A percentile compares a stretch with the other conserved stretches of the same genome.
phyloP scores from a whole-genome alignment of 345 rosid species.

The Turnera subulata region DNA sequence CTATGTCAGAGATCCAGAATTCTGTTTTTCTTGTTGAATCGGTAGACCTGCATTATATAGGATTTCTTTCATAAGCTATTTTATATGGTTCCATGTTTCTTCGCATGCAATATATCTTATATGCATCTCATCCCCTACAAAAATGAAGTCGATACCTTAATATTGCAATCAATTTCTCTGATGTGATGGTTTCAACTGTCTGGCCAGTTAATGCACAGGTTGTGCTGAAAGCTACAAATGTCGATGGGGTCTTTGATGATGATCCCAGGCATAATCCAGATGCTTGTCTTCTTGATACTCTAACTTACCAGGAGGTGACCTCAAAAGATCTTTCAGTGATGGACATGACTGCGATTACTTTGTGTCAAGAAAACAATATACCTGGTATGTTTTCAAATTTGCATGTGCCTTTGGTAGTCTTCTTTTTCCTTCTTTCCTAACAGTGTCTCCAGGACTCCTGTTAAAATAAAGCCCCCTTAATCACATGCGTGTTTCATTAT shows the following conservation, averaged over 20 bases:
- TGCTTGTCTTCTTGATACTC: constrained; percentile 68
- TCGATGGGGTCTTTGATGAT: constrained; percentile 83
- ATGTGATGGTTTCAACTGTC: constrained; percentile 10
- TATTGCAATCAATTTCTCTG: not conserved
- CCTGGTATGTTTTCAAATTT: constrained; percentile 52
- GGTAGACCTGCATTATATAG: no score
- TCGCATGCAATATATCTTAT: no score
- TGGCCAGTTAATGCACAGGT: constrained; percentile 85
- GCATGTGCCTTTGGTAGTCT: not conserved
- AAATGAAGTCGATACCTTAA: not conserved
- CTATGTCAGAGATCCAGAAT: constrained; percentile 5
- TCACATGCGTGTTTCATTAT: not conserved
- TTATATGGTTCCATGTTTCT: no score
- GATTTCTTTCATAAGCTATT: no score
- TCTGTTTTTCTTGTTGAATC: no score
- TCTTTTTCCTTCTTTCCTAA: no score
- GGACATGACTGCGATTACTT: constrained; percentile 96
- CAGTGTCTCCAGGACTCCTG: not conserved
- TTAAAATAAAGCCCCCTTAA: not conserved
- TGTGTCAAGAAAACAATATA: constrained; percentile 94
- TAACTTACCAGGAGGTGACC: constrained; percentile 81
- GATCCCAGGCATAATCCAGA: constrained; percentile 81
- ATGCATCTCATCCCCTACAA: no score
- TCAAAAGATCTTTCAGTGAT: constrained; percentile 89
- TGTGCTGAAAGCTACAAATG: constrained; percentile 90